Evolutionary conservation across 257 asterid species (phyloP), one percentile per base, ranked within the genome.

Genomic region (Pogostemon cablin): DNA sequence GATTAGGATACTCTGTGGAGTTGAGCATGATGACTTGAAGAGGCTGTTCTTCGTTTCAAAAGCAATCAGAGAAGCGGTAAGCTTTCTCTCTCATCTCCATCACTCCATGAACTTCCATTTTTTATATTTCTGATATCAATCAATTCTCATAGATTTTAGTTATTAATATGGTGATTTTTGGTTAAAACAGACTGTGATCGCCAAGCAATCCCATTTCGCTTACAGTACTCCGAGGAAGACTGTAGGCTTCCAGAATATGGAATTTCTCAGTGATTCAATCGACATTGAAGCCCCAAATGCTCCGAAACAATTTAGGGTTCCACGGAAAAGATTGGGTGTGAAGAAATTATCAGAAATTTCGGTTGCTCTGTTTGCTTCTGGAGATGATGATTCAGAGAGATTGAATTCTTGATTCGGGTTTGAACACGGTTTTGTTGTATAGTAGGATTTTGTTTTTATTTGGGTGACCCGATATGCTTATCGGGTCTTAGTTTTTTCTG

Each of bases 1-100:
- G 98, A 78, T 84, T 73, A 84, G 68, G 77, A 81, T 88, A 62
- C 57, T 92, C 9, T 92, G 91, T 79, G 89, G 91, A 2, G 97
- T 92, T 46, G 95, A 88, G 25, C 98, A 92, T 47, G 95, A 92
- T 68, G 98, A 92, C 75, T 81, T 92, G 86, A 86, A 82, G 72
- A 82, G 78, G 41, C 80, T 92, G 58, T 75, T 84, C 62, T 80
- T 72, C 0, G 93, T 92, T 8, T 92, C 95, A 3, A 88, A 73
- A 57, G 9, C 86, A 1, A 59, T 92, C 0, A 79, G 87, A 68
- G 93, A 90, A 72, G 87, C 85, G 58, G 97, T 90, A 64, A 82
- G 90, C 32, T 4, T 66, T 47, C 4, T 4, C 0, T 65, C 39
- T 3, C 10, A 7, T 7, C 42, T 9, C 12, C 7, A 5, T 11